These are phyloP conservation scores for Vaccinium vitisidaea DNA, from an alignment of 148 eudicot genomes.

Conservation along the genomic window DNA sequence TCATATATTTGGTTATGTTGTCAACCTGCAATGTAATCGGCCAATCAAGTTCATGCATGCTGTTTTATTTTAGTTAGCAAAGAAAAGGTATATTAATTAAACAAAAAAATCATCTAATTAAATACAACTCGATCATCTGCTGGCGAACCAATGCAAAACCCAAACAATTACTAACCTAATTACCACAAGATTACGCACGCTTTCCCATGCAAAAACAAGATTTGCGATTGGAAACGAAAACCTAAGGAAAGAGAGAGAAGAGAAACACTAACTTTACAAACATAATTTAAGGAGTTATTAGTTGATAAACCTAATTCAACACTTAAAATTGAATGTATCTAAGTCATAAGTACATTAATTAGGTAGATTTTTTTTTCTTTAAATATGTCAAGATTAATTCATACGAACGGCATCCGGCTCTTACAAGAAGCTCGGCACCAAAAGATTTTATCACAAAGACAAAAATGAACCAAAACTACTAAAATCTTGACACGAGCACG, in stretches of 20 bases:
- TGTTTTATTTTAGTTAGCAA: background rate
- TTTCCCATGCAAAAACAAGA: background rate
- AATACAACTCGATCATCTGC: background rate
- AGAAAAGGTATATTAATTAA: background rate
- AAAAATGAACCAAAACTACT: too few species aligned
- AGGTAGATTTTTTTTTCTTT: too few species aligned
- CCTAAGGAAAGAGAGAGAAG: background rate
- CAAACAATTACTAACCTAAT: background rate
- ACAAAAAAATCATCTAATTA: background rate
- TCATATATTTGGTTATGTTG: background rate
- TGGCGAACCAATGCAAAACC: background rate
- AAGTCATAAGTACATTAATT: too few species aligned
- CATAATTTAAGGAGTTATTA: too few species aligned
- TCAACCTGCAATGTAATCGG: background rate
- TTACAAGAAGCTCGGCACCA: too few species aligned
- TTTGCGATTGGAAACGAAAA: background rate
- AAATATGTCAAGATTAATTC: too few species aligned
- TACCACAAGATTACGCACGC: background rate
- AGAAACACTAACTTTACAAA: background rate
- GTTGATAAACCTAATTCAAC: background rate
- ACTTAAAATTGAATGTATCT: background rate
- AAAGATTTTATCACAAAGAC: too few species aligned
- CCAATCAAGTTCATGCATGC: background rate
- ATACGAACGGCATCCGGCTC: too few species aligned
- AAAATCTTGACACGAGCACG: too few species aligned